A percentile compares a stretch with the other conserved stretches of the same genome.
These are phyloP conservation scores for Carallia brachiata DNA, from an alignment of 345 rosid genomes.

Conservation along the genomic window DNA sequence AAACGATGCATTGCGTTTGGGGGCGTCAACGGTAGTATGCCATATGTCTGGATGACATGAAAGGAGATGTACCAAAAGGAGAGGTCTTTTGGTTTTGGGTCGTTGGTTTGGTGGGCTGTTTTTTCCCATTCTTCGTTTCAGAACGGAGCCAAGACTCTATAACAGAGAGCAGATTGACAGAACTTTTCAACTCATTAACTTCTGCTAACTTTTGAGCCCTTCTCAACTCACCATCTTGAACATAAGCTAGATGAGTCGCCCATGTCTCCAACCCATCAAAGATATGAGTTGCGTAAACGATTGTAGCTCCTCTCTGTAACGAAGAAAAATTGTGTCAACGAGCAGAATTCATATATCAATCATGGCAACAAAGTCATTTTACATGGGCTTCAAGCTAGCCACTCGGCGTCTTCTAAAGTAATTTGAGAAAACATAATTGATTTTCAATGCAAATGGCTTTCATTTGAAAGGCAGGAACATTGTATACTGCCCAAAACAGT, in stretches of 20 bases:
- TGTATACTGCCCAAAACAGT: no score
- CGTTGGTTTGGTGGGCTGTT: slow-evolving; percentile 33
- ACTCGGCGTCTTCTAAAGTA: neutral
- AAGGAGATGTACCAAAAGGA: slow-evolving; percentile 56
- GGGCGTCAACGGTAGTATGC: slow-evolving; percentile 72
- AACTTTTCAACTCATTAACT: slow-evolving; percentile 56
- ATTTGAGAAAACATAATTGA: neutral
- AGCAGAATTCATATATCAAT: neutral
- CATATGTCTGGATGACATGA: slow-evolving; percentile 81
- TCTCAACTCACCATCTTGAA: slow-evolving; percentile 75
- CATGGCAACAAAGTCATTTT: neutral
- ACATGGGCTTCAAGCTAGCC: neutral
- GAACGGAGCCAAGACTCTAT: slow-evolving; percentile 86
- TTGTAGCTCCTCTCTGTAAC: slow-evolving; percentile 78
- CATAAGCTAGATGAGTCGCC: slow-evolving; percentile 85
- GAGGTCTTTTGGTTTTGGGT: slow-evolving; percentile 47
- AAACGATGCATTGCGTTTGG: neutral
- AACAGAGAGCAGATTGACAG: slow-evolving; percentile 70
- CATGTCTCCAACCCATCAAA: slow-evolving; percentile 90
- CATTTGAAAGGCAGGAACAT: neutral
- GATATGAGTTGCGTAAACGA: slow-evolving; percentile 88
- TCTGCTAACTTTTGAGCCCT: slow-evolving; percentile 53
- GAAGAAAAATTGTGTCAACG: neutral
- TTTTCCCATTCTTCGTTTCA: slow-evolving; percentile 64
- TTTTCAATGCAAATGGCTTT: neutral